Evolutionary conservation across 495 filamentous ascomycete species (phyloP), one percentile per base, ranked within the genome.

Genomic region (Polyplosphaeria fusca): DNA sequence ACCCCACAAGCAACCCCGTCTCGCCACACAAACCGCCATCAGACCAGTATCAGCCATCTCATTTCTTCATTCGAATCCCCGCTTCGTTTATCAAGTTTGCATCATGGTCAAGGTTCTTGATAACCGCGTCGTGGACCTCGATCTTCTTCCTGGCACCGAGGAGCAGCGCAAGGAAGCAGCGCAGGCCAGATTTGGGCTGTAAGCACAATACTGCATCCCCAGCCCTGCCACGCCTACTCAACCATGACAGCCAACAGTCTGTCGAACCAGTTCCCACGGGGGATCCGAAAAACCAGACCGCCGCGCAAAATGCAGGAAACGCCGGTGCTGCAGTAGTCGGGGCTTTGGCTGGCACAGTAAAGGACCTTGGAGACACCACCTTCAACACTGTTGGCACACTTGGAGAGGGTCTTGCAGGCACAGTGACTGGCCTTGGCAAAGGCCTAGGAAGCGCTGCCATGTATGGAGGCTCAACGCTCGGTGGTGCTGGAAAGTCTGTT

Each of bases 81-180:
- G n/a, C n/a, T n/a, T n/a, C n/a, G n/a, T n/a, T n/a, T n/a, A n/a
- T n/a, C 30, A 35, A 35, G 30, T 45, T n/a, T 20, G 13, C 50
- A 30, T 16, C 19, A 59, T 52, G 40, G 48, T 59, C 1, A 59
- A 59, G 32, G 47, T 59, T 12, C 55, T 52, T 25, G 52, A 52
- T 28, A 59, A 59, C 24, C 35, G 55, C 25, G 22, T 52, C 27
- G 41, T 59, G 1, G 55, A 52, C 22, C 27, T 59, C 22, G 55
- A 59, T 23, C 16, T 59, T 22, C 5, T 59, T 20, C 46, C 47
- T 1, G 55, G 55, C 18, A 52, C 18, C 2, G 52, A 59, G 19
- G 55, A 47, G 5, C 18, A 30, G 9, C 38, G 52, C 4, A 47
- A 42, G 27, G 46, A 37, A n/a, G 37, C 39, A 12, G 55, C 37